Conservation (phyloP, 208 protist species). For the Tritrichomonas foetus region DNA sequence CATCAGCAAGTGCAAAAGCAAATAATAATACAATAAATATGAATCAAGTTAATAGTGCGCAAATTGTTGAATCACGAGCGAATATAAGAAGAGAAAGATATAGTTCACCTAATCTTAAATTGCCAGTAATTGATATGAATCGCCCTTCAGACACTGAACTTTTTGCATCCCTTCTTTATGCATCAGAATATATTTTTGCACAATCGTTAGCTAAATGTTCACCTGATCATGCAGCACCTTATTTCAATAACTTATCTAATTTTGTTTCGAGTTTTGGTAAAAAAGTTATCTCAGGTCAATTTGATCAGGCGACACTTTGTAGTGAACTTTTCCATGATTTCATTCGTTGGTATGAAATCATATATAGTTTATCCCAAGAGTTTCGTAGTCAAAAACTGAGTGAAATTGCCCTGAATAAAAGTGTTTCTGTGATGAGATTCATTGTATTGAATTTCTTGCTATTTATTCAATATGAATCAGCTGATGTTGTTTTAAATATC, state of each 20-base stretch:
- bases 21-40: no score
- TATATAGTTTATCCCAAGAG: neutral
- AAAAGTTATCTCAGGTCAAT: neutral
- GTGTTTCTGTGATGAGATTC: neutral
- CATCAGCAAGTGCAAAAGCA: no score
- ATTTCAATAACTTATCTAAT: neutral
- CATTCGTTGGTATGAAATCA: neutral
- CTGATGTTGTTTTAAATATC: neutral
- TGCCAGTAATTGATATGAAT: no score
- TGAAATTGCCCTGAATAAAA: neutral
- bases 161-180: neutral
- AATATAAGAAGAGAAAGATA: no score
- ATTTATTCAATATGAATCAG: neutral
- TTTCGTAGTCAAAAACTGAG: neutral
- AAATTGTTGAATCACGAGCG: no score
- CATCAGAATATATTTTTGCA: neutral
- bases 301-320: neutral
- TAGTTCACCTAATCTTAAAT: no score
- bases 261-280: neutral
- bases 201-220: neutral
- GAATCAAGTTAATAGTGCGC: no score
- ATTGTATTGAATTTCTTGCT: neutral
- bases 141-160: neutral
- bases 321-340: neutral
- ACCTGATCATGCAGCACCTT: neutral